These are phyloP conservation scores for Geranomyces variabilis DNA, from an alignment of 192 early-diverging fungal genomes.

Conservation along the genomic window DNA sequence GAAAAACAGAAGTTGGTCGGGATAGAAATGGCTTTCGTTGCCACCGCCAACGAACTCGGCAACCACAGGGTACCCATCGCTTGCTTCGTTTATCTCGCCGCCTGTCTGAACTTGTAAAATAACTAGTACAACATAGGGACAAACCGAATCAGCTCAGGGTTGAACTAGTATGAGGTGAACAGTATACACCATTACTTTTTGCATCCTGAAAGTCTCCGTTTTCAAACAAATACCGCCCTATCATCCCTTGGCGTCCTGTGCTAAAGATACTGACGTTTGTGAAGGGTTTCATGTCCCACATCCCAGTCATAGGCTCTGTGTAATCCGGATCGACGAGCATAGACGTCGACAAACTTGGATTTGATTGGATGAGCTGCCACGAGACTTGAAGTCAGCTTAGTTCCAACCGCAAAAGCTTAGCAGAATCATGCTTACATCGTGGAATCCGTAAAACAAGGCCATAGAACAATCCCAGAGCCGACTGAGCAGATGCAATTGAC, in stretches of 20 bases:
- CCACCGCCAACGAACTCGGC: no score
- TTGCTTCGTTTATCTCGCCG: no score
- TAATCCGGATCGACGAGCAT: slow-evolving; percentile 7
- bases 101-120: no score
- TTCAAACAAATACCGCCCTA: slow-evolving; percentile 1
- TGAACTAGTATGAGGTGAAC: no score
- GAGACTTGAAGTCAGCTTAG: no score
- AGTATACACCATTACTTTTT: no score
- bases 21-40: background rate
- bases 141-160: no score
- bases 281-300: background rate
- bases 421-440: background rate
- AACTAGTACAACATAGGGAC: no score
- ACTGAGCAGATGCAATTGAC: no score
- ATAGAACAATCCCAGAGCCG: slow-evolving; percentile 17
- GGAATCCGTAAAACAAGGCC: slow-evolving; percentile 18
- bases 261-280: slow-evolving; percentile 5
- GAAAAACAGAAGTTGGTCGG: background rate
- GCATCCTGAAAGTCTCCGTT: no score
- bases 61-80: no score
- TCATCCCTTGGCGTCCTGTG: background rate
- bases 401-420: background rate
- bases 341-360: background rate
- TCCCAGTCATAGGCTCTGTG: background rate
- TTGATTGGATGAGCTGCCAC: background rate